Percentiles rank a stretch among this genome's conserved stretches.
Evolutionary conservation across 1,139 yeast species (phyloP).

Genomic region (Kluyveromyces sp.): DNA sequence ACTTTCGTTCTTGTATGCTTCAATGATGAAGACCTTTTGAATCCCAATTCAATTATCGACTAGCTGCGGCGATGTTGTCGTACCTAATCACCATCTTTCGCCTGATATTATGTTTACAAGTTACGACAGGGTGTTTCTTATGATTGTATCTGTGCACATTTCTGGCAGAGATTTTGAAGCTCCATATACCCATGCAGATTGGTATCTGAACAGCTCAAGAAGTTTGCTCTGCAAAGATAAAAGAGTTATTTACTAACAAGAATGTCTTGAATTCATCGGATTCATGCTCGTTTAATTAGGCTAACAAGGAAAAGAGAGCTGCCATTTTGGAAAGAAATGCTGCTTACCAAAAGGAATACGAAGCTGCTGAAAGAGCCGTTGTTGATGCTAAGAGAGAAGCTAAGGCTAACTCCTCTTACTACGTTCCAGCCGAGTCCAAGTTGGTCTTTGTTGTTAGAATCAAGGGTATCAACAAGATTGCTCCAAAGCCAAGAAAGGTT

Average conservation of each 20-base stretch:
- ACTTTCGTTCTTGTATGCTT: conserved; percentile 4
- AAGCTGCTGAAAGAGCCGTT: conserved; percentile 88
- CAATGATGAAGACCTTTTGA: conserved; percentile 40
- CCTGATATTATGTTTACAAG: conserved; percentile 49
- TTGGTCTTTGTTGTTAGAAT: conserved; percentile 97
- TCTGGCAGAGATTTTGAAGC: no score
- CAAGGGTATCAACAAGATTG: conserved; percentile 99
- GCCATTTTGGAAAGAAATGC: conserved; percentile 96
- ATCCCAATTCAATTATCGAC: conserved; percentile 55
- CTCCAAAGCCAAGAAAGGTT: conserved; percentile 99
- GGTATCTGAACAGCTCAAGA: not conserved
- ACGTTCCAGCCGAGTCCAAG: conserved; percentile 95
- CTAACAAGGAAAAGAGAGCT: conserved; percentile 87
- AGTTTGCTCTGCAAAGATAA: no score
- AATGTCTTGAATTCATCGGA: conserved; percentile 2
- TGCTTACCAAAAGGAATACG: conserved; percentile 96
- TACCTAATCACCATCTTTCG: conserved; percentile 97
- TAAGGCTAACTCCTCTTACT: conserved; percentile 92
- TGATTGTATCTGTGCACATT: no score
- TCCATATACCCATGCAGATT: no score
- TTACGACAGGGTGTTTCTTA: not conserved
- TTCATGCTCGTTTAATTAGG: conserved; percentile 38
- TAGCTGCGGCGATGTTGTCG: conserved; percentile 91
- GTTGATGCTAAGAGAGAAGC: conserved; percentile 94
- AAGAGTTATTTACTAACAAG: conserved; percentile 1